A percentile compares a stretch with the other conserved stretches of the same genome.
Conservation (phyloP, 2,329 filamentous ascomycete genomes). For the Sporothrix euskadiensis region DNA sequence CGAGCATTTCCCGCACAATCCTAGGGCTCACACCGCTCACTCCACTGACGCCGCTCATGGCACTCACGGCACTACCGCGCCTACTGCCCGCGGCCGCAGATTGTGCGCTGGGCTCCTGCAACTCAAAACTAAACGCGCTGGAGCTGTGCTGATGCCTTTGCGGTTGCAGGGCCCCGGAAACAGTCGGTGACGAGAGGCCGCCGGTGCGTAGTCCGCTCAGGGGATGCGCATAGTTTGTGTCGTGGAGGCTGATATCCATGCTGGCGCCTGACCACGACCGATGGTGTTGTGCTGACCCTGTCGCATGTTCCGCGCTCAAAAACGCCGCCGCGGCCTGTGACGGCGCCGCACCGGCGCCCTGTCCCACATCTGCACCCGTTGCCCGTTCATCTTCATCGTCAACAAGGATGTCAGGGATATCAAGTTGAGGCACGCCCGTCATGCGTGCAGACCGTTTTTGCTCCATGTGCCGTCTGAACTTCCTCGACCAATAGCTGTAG, state of each 20-base stretch:
- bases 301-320: conserved; percentile 41
- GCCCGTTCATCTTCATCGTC: conserved; percentile 67
- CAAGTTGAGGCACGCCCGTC: conserved; percentile 74
- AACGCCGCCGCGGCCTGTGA: conserved; percentile 36
- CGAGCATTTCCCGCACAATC: conserved; percentile 80
- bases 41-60: not conserved
- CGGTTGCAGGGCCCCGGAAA: conserved; percentile 32
- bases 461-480: conserved; percentile 75
- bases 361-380: conserved; percentile 31
- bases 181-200: conserved; percentile 36
- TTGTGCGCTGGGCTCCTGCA: conserved; percentile 48
- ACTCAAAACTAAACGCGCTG: conserved; percentile 61
- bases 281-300: conserved; percentile 36
- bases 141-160: conserved; percentile 45
- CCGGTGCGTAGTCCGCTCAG: conserved; percentile 53
- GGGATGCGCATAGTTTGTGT: conserved; percentile 51
- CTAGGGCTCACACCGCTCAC: conserved; percentile 54
- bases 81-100: conserved; percentile 49
- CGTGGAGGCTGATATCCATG: conserved; percentile 48
- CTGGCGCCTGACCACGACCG: conserved; percentile 48
- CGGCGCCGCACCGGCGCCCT: conserved; percentile 38
- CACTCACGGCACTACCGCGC: conserved; percentile 62
- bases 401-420: conserved; percentile 85
- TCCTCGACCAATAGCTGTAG: conserved; percentile 72
- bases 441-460: conserved; percentile 73